Evolutionary conservation across 1,139 yeast genomes (phyloP).

Genomic region (Suhomyces bolitotheri): DNA sequence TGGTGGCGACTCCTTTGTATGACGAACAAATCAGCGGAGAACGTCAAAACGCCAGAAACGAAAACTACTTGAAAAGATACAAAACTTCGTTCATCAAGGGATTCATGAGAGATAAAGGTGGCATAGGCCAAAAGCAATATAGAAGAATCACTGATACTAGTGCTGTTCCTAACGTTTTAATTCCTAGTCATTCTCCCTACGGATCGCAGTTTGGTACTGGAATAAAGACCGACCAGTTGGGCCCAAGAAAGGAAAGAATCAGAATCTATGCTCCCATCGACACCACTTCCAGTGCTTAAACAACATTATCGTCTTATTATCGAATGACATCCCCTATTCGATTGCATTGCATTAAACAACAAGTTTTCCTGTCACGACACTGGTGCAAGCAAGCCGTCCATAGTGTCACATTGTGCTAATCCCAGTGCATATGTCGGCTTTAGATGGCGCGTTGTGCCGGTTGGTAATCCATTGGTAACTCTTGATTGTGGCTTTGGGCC

Average conservation of each 20-base stretch:
- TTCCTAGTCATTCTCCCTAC: conserved; percentile 46
- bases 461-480: no score
- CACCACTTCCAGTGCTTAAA: conserved; percentile 6
- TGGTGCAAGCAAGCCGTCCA: no score
- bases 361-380: background rate
- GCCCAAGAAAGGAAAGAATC: conserved; percentile 49
- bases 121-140: conserved; percentile 46
- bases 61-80: conserved; percentile 40
- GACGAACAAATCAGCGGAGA: conserved; percentile 34
- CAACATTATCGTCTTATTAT: conserved; percentile 1
- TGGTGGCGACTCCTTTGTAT: conserved; percentile 42
- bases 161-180: conserved; percentile 34
- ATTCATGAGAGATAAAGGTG: conserved; percentile 50
- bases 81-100: conserved; percentile 45
- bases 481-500: no score
- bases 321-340: background rate
- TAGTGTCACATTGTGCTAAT: no score
- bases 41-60: conserved; percentile 40
- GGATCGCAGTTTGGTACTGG: conserved; percentile 50
- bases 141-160: conserved; percentile 36
- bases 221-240: conserved; percentile 45
- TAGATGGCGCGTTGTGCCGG: no score
- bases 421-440: no score
- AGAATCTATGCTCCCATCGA: conserved; percentile 42
- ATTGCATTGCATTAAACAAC: background rate